Conservation (phyloP, 73 alveolate species). For the Paraurostyla sp. region DNA sequence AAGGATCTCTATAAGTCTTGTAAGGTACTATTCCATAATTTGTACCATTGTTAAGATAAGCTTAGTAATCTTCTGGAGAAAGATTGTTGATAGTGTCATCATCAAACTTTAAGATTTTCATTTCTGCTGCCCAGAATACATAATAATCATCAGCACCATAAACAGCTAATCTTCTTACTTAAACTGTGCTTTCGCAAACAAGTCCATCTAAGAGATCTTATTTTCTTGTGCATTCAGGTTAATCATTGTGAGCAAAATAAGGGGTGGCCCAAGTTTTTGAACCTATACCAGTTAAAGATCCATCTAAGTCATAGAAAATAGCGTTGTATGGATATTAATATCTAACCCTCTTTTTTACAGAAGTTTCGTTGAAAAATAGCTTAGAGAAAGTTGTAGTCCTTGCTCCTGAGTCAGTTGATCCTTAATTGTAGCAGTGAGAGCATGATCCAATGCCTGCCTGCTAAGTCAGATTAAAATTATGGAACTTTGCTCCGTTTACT, state of each 20-base stretch:
- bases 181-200: not conserved
- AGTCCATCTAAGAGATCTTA: slow-evolving; percentile 22
- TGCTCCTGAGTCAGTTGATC: slow-evolving; percentile 49
- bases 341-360: slow-evolving; percentile 3
- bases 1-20: not conserved
- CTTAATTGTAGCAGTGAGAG: slow-evolving; percentile 57
- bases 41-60: not conserved
- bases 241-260: slow-evolving; percentile 1
- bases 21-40: slow-evolving; percentile 4
- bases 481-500: slow-evolving; percentile 26
- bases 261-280: slow-evolving; percentile 47
- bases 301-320: slow-evolving; percentile 53
- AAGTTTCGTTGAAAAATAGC: not conserved
- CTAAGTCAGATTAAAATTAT: slow-evolving; percentile 4
- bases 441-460: slow-evolving; percentile 34
- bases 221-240: slow-evolving; percentile 42
- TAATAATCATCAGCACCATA: not conserved
- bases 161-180: slow-evolving; percentile 38
- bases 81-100: too few species aligned
- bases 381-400: slow-evolving; percentile 18
- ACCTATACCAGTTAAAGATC: slow-evolving; percentile 32
- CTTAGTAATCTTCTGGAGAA: not conserved
- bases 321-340: slow-evolving; percentile 33
- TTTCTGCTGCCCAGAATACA: too few species aligned
- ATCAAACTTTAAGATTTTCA: not conserved